Conservation (phyloP, 345 rosid species). For the Streptanthus diversifolius region DNA sequence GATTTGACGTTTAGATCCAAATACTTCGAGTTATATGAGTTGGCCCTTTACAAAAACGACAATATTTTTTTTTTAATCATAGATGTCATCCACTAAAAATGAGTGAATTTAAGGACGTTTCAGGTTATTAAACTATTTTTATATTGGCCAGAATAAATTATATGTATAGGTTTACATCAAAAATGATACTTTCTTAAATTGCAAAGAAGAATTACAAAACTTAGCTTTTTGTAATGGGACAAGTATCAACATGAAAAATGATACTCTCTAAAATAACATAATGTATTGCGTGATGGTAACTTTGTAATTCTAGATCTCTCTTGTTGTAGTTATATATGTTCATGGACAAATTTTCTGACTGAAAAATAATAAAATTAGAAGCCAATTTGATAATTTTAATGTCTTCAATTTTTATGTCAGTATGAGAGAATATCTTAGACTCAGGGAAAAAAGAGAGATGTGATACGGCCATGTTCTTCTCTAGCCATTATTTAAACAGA, state of each 20-base stretch:
- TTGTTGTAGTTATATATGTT: neutral
- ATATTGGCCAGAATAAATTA: neutral
- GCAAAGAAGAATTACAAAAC: neutral
- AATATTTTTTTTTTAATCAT: neutral
- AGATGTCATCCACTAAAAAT: neutral
- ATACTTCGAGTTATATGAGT: neutral
- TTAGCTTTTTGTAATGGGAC: neutral
- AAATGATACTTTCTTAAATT: neutral
- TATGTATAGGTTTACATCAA: neutral
- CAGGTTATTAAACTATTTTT: neutral
- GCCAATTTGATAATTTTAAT: neutral
- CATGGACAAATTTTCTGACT: neutral
- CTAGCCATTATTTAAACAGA: slow-evolving; percentile 39
- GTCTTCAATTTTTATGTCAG: neutral
- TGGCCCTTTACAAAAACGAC: neutral
- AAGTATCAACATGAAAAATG: neutral
- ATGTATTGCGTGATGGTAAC: neutral
- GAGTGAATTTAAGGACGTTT: neutral
- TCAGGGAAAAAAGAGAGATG: neutral
- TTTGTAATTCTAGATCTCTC: neutral
- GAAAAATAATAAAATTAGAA: neutral
- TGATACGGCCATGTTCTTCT: slow-evolving; percentile 16
- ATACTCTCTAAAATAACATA: neutral
- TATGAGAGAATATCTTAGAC: neutral
- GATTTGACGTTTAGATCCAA: slow-evolving; percentile 29